These are phyloP conservation scores for Trapa incisa DNA, from an alignment of 345 rosid genomes.

Conservation along the genomic window DNA sequence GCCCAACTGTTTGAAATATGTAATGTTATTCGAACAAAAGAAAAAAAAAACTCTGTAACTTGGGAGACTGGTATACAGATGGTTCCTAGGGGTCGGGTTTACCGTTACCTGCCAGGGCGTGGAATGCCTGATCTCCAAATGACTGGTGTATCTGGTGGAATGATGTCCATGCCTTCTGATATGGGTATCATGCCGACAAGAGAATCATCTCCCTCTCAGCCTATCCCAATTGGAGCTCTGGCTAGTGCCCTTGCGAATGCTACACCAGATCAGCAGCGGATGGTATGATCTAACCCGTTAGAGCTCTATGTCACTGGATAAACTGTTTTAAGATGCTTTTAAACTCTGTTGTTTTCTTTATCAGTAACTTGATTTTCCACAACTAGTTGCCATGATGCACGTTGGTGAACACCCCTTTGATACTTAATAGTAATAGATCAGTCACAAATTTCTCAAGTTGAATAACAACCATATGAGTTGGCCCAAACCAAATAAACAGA, in stretches of 20 bases:
- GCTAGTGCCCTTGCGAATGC: conserved; percentile 85
- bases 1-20: background rate
- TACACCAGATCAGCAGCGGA: conserved; percentile 74
- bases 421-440: too few species aligned
- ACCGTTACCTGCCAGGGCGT: conserved; percentile 70
- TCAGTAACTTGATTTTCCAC: background rate
- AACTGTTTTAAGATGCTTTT: background rate
- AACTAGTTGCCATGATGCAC: too few species aligned
- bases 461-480: too few species aligned
- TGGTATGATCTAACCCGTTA: conserved; percentile 27
- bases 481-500: too few species aligned
- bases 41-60: too few species aligned
- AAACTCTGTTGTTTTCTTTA: background rate
- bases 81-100: conserved; percentile 68
- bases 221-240: conserved; percentile 73
- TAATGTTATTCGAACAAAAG: too few species aligned
- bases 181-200: conserved; percentile 51
- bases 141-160: conserved; percentile 56
- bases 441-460: too few species aligned
- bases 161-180: conserved; percentile 64
- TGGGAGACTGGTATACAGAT: conserved; percentile 24
- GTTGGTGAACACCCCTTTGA: too few species aligned
- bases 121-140: conserved; percentile 63
- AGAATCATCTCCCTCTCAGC: conserved; percentile 45
- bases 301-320: background rate